Conservation (phyloP, 441 rosid species). For the Iberis amara region DNA sequence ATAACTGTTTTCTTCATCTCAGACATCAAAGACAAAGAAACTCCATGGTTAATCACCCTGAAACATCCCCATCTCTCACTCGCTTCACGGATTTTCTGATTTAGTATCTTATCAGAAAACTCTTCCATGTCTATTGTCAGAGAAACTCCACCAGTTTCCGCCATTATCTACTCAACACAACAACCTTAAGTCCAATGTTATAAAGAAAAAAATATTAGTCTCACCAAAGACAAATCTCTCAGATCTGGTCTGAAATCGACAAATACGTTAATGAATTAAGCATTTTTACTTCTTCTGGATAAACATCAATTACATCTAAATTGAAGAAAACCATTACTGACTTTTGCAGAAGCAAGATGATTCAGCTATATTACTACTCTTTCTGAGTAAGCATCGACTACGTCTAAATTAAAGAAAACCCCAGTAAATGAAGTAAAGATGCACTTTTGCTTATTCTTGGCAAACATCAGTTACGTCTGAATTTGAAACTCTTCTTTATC, state of each 20-base stretch:
- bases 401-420: constrained; percentile 2
- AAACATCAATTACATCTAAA: no score
- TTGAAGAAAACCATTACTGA: background rate
- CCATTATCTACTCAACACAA: constrained; percentile 1
- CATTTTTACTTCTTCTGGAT: no score
- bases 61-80: constrained; percentile 79
- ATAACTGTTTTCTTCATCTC: constrained; percentile 65
- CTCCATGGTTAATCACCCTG: constrained; percentile 53
- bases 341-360: background rate
- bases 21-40: constrained; percentile 40
- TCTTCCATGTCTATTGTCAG: constrained; percentile 47
- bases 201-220: no score
- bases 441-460: background rate
- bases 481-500: background rate
- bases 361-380: background rate
- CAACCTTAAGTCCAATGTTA: no score
- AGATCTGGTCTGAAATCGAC: no score
- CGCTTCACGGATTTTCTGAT: constrained; percentile 38
- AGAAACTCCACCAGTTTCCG: constrained; percentile 19
- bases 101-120: constrained; percentile 30
- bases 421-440: no score
- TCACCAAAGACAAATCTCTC: no score
- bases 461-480: constrained; percentile 9
- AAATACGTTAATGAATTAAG: no score
- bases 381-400: background rate